Percentiles rank a stretch among this genome's conserved stretches.
Conservation (phyloP, 176 grass and related monocot species). For the Triticum timopheevii region DNA sequence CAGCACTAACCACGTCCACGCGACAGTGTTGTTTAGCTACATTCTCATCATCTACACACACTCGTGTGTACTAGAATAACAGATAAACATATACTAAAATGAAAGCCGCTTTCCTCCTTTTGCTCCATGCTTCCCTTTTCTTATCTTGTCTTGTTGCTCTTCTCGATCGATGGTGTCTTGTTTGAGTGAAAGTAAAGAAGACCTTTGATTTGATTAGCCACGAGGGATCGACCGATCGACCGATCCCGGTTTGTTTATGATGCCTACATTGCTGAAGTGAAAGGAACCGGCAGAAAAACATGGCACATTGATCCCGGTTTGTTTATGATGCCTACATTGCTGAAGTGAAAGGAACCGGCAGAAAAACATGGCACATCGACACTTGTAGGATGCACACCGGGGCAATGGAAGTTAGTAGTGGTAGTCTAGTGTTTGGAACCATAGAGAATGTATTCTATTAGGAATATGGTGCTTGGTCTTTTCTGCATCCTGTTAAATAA, state of each 20-base stretch:
- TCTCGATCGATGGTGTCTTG: constrained; percentile 16
- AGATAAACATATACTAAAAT: not conserved
- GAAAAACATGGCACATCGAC: not conserved
- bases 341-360: constrained; percentile 8
- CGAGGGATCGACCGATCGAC: not conserved
- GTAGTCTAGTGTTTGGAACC: not conserved
- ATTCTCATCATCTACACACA: not conserved
- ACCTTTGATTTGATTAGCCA: not conserved
- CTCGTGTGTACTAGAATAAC: constrained; percentile 22
- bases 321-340: not conserved
- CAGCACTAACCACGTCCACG: not conserved
- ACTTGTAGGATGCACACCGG: not conserved
- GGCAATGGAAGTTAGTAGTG: not conserved
- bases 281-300: constrained; percentile 1
- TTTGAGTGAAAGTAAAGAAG: constrained; percentile 44
- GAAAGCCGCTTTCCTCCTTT: constrained; percentile 25
- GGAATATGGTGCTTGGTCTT: not conserved
- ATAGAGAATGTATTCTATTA: not conserved
- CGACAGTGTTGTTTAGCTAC: constrained; percentile 24
- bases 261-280: not conserved
- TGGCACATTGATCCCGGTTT: not conserved
- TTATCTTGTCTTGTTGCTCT: constrained; percentile 12
- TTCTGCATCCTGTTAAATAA: not conserved
- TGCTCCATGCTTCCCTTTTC: constrained; percentile 19
- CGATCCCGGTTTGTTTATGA: not conserved